Base-by-base conservation (phyloP, 768 basidiomycete species). In the Mycena amicta region DNA sequence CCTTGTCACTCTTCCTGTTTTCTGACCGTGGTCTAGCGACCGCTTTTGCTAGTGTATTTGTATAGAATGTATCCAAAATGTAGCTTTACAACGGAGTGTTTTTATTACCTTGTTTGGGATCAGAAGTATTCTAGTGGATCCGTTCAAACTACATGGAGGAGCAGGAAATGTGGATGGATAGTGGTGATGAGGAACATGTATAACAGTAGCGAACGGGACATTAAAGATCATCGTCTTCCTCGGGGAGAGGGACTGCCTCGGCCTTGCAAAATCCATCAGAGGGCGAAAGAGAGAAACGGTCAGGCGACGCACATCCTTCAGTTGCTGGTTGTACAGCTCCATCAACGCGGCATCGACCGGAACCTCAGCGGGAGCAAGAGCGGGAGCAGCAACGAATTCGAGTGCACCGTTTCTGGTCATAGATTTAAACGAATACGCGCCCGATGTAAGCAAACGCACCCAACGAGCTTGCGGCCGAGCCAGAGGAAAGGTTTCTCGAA, bases 401-500 rank as follows among this genome's bases (percentile, higher is more conserved):
- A 99, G 88, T 52, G 76, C 55, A 52, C 87, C 77, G 77, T 96
- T 97, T 52, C 95, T 96, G 66, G n/a, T n/a, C n/a, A 2, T 55
- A 16, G 26, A 50, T 23, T 2, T 27, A 28, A 50, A 56, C n/a
- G n/a, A n/a, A n/a, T n/a, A n/a, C n/a, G n/a, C n/a, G n/a, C n/a
- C n/a, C n/a, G n/a, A 11, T 4, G 4, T 20, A 28, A 40, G 22
- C 43, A 57, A 22, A 81, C 92, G 61, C 68, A 94, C 93, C 95
- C 96, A 64, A 96, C 95, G 62, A 99, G 83, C 80, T 98, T 99
- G 80, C 94, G 87, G 58, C 93, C 95, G 73, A 98, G 83, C 97
- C 97, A 98, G 63, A 99, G 84, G 93, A 99, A 98, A 50, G 97
- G 97, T 75, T 98, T 98, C 79, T 99, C 97, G 71, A 98, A 98